Base-by-base conservation (phyloP, 352 stramenopile species). In the Phytophthora quininea region DNA sequence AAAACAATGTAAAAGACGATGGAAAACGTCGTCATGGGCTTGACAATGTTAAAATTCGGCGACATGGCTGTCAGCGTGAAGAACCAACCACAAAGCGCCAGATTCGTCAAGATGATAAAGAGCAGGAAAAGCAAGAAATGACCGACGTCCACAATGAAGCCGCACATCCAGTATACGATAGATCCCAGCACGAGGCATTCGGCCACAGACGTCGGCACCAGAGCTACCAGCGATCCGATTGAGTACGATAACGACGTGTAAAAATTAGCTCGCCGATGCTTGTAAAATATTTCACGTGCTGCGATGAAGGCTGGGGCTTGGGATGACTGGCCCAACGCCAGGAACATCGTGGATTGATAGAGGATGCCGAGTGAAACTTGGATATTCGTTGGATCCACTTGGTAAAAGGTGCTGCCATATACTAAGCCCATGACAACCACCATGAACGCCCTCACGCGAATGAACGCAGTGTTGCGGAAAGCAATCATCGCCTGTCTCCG, bases 161-260 rank as follows among this genome's bases (percentile, higher is more conserved):
- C 88, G 54, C 88, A 79, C 79, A 97, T 93, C 80, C 86, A 97
- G 64, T 98, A 98, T 11, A 97, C 65, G 24, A 97, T 61, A 4
- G 70, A 79, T n/a, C 84, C 82, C 67, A 96, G 92, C n/a, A 88
- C 61, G 9, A 90, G 54, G 7, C 76, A 77, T 69, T 92, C 83
- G 19, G 82, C 55, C 4, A 73, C 6, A 74, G 57, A 32, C 38
- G 70, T 63, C 55, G 73, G 52, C 30, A 78, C 53, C 3, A 63
- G 51, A 0, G 57, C 46, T 19, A 53, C 32, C 9, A 64, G n/a
- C 12, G 27, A 63, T 5, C 40, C 79, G 43, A 91, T 57, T 14
- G 86, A 70, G 56, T 89, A 93, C 24, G 77, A 74, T 15, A 69
- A 77, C 5, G 83, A 67, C 14, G 72, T 73, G 55, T 82, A 96